These are phyloP conservation scores for Diplogelasinospora grovesii DNA, from an alignment of 495 filamentous ascomycete species.

Conservation along the genomic window DNA sequence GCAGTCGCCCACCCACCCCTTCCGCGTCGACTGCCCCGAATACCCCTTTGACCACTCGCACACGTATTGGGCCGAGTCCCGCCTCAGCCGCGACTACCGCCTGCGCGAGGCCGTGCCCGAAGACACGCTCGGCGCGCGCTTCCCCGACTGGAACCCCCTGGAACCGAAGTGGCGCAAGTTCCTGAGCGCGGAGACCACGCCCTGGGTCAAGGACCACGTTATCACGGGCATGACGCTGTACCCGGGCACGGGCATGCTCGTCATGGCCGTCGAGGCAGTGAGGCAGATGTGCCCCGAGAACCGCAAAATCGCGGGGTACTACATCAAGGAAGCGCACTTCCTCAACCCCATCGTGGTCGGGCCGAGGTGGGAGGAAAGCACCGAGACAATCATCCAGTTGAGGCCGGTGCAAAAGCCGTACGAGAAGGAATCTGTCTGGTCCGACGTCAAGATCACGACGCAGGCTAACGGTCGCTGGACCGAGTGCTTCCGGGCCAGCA, in stretches of 20 bases:
- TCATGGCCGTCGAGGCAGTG: constrained; percentile 45
- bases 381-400: constrained; percentile 27
- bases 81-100: constrained; percentile 37
- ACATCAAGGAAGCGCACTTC: constrained; percentile 28
- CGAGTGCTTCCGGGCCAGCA: constrained; percentile 24
- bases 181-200: constrained; percentile 29
- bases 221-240: constrained; percentile 35
- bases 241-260: constrained; percentile 50
- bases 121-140: constrained; percentile 32
- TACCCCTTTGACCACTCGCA: constrained; percentile 33
- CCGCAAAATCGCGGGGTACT: constrained; percentile 18
- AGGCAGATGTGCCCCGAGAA: constrained; percentile 11
- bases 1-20: constrained; percentile 7
- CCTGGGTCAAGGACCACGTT: constrained; percentile 45
- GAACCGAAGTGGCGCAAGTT: constrained; percentile 40
- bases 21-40: constrained; percentile 23
- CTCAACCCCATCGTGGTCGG: constrained; percentile 27
- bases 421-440: constrained; percentile 13
- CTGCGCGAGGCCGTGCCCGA: constrained; percentile 18
- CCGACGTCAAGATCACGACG: constrained; percentile 21
- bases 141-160: constrained; percentile 30
- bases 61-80: constrained; percentile 33
- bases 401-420: constrained; percentile 11
- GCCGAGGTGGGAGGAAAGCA: constrained; percentile 19
- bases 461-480: constrained; percentile 15